Conservation (phyloP, 495 filamentous ascomycete species). For the Xylaria nigripes region DNA sequence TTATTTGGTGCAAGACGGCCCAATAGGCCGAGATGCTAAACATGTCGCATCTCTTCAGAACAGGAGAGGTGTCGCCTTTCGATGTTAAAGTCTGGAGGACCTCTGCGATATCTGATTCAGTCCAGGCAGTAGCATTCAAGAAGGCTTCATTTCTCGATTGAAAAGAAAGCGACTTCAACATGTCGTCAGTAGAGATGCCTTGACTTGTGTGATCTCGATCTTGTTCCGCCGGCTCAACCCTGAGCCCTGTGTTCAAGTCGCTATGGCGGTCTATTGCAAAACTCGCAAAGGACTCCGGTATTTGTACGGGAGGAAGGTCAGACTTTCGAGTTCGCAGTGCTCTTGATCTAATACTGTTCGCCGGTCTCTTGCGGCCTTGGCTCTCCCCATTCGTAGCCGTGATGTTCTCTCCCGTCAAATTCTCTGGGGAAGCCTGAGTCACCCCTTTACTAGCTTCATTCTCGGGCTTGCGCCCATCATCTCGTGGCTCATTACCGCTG, state of each 20-base stretch:
- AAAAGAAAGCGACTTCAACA: neutral
- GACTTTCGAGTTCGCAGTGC: constrained; percentile 30
- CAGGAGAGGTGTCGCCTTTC: neutral
- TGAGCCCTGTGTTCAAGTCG: constrained; percentile 4
- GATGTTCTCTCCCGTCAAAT: constrained; percentile 15
- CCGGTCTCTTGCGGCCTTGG: constrained; percentile 13
- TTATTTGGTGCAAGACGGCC: constrained; percentile 1
- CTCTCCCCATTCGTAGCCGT: constrained; percentile 10
- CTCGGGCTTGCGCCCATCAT: constrained; percentile 20
- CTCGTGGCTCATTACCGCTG: constrained; percentile 6
- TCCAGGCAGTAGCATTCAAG: constrained; percentile 11
- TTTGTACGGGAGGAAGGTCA: constrained; percentile 33
- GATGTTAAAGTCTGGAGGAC: constrained; percentile 1
- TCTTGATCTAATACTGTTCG: constrained; percentile 28
- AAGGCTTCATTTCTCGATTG: neutral
- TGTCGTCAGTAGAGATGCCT: neutral
- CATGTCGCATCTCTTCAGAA: constrained; percentile 11
- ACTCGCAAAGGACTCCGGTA: constrained; percentile 39
- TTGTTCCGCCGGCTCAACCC: neutral
- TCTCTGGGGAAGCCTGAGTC: constrained; percentile 5
- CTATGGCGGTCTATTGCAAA: constrained; percentile 22
- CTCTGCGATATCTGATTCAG: neutral
- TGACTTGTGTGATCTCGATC: neutral
- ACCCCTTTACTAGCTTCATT: constrained; percentile 6
- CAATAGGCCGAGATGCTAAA: constrained; percentile 15